phyloP scores from a whole-genome alignment of 2,329 filamentous ascomycete species.

The Lasiodiplodia sp. region DNA sequence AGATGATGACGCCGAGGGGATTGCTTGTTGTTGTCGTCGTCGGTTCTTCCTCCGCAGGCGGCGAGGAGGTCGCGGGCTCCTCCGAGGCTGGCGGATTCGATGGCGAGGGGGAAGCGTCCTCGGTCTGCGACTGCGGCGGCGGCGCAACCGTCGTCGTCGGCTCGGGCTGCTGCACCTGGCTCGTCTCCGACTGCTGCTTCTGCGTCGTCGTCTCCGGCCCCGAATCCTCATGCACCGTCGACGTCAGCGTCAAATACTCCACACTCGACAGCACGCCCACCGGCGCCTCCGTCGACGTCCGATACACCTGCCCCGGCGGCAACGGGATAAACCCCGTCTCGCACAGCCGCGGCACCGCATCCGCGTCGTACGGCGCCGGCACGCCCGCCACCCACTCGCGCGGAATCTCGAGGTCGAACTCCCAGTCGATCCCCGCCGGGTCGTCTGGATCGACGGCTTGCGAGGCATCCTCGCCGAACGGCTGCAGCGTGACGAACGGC shows the following conservation, averaged over 20 bases:
- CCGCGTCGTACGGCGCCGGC: neutral
- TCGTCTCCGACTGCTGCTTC: neutral
- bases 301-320: neutral
- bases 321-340: neutral
- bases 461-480: neutral
- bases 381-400: neutral
- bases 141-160: neutral
- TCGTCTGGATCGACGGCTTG: neutral
- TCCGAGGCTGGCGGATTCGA: neutral
- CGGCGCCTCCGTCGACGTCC: neutral
- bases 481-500: neutral
- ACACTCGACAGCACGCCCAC: neutral
- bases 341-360: neutral
- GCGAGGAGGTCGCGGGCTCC: neutral
- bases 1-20: conserved; percentile 1
- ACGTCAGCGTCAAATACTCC: neutral
- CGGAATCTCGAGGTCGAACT: neutral
- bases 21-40: neutral
- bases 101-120: neutral
- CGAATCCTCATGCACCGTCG: neutral
- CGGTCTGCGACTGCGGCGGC: neutral
- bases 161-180: neutral
- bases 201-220: no score
- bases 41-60: neutral
- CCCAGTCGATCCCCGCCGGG: neutral